Base-by-base conservation (phyloP, 805 yeast genomes). In the Yamadazyma laniorum region DNA sequence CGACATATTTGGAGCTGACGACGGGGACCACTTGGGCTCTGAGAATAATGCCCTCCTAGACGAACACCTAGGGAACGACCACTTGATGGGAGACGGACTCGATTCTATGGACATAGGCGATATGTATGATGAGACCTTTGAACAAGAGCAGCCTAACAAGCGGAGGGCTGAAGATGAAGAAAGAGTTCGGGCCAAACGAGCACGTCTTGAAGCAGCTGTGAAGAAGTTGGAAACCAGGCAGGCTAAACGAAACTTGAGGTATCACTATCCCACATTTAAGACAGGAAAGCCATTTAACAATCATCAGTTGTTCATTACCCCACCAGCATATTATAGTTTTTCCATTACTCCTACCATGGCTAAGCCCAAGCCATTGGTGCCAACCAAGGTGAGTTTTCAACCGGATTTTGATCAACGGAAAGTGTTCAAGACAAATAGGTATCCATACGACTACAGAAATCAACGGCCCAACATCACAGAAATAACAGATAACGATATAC, bases 281-380 rank as follows among this genome's bases (percentile, higher is more conserved):
- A 67, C 65, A 16, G 72, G 77, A 18, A 65, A 73, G 31, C 73
- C 80, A 1, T 65, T 83, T 49, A 77, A 79, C 48, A 77, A 82
- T 75, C 86, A 83, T 56, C 58, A 74, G 6, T 61, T 85, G 32
- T 84, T 83, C 49, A 74, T 77, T 19, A 83, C 91, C 1, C 58
- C 72, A 8, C 85, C 90, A 1, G 61, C 65, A 13, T 70, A 70
- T 40, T 76, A 75, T 47, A 62, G 65, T 22, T 79, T 74, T 35
- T 79, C 79, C 29, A 63, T 66, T 17, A 83, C 87, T 1, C 58
- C 70, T 3, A 58, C 65, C 25, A 66, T 70, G 6, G 41, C 31
- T 16, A 49, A 58, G 5, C 45, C 44, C 5, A 67, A 63, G 41
- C 77, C 81, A 2, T 52, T 80, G 25, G 58, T 79, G 1, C 93